Conservation (phyloP, 2,329 filamentous ascomycete genomes). For the Pestalotiopsis sp. region DNA sequence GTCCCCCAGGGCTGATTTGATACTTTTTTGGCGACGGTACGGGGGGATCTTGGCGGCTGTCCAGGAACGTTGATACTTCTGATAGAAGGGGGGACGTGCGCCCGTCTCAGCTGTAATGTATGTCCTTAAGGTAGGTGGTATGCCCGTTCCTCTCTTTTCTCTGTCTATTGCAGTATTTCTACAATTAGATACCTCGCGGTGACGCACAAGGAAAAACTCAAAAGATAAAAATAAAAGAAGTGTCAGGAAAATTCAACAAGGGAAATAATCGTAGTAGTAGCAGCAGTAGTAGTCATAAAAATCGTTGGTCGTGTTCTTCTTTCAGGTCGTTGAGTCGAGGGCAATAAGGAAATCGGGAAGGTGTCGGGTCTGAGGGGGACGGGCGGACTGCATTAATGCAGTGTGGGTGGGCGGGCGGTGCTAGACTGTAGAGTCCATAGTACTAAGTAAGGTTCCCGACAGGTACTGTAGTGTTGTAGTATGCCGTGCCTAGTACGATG, state of each 20-base stretch:
- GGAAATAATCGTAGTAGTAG: neutral
- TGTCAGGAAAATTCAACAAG: neutral
- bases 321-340: neutral
- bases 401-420: neutral
- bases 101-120: neutral
- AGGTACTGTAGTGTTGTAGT: neutral
- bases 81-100: neutral
- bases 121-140: neutral
- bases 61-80: neutral
- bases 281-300: neutral
- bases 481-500: constrained; percentile 23
- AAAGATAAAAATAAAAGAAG: neutral
- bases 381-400: constrained; percentile 1
- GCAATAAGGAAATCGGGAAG: constrained; percentile 1
- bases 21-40: neutral
- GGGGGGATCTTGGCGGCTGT: neutral
- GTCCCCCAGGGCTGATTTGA: neutral
- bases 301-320: neutral
- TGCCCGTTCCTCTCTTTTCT: neutral
- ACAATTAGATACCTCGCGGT: neutral
- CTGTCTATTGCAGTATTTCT: neutral
- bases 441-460: neutral
- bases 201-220: neutral
- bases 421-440: neutral
- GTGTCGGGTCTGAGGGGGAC: neutral